Percentiles rank a stretch among this genome's conserved stretches.
Evolutionary conservation across 2,329 filamentous ascomycete genomes (phyloP).

Genomic region (Colletotrichum zoysiae): DNA sequence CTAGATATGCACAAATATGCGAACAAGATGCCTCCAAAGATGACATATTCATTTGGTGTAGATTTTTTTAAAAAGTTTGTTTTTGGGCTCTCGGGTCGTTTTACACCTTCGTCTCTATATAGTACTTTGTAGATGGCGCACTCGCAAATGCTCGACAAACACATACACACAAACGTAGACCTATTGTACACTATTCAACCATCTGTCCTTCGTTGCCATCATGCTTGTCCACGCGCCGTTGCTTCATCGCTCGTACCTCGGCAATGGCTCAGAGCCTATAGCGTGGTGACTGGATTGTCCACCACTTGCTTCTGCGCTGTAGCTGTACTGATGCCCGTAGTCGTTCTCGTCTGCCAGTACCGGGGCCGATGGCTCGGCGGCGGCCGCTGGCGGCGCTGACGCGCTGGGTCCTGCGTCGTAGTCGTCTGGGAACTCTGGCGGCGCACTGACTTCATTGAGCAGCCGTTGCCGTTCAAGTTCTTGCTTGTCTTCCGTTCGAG

Average conservation of each 20-base stretch:
- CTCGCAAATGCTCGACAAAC: slow-evolving; percentile 33
- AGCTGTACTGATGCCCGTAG: slow-evolving; percentile 53
- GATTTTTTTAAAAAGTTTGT: neutral
- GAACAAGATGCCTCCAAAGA: neutral
- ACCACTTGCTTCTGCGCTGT: slow-evolving; percentile 31
- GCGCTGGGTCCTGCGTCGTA: slow-evolving; percentile 54
- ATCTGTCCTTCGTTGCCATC: slow-evolving; percentile 22
- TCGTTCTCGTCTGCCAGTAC: slow-evolving; percentile 68
- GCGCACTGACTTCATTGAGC: slow-evolving; percentile 74
- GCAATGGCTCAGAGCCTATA: slow-evolving; percentile 48
- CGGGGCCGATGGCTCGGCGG: slow-evolving; percentile 67
- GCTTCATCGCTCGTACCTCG: slow-evolving; percentile 52
- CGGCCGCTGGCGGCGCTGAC: slow-evolving; percentile 47
- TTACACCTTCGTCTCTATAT: slow-evolving; percentile 36
- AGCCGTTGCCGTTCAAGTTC: slow-evolving; percentile 78
- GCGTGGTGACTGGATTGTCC: slow-evolving; percentile 28
- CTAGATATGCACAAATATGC: neutral
- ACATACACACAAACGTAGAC: slow-evolving; percentile 19
- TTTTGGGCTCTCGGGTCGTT: slow-evolving; percentile 24
- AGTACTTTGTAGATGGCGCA: slow-evolving; percentile 37
- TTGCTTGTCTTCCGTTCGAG: slow-evolving; percentile 78
- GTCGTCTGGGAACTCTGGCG: slow-evolving; percentile 69
- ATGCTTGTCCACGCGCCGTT: neutral
- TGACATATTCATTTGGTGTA: slow-evolving; percentile 29
- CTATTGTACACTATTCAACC: slow-evolving; percentile 40